Percentiles rank a stretch among this genome's conserved stretches.
These are phyloP conservation scores for Ascoidea asiatica DNA, from an alignment of 805 yeast genomes.

Conservation along the genomic window DNA sequence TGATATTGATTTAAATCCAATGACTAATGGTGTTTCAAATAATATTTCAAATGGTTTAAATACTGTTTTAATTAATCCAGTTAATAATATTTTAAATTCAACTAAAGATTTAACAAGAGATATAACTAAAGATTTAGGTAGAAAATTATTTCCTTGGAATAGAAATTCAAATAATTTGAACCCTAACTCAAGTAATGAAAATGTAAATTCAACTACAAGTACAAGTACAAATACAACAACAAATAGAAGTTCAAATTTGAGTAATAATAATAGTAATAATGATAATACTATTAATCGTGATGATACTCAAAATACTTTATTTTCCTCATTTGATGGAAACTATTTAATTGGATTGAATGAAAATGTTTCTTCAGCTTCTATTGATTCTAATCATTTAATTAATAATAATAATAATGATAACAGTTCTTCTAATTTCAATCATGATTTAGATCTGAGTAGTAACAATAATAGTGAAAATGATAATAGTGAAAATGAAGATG, in stretches of 20 bases:
- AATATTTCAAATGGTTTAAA: background rate
- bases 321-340: background rate
- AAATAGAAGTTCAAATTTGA: background rate
- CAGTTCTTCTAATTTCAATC: background rate
- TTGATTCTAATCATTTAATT: background rate
- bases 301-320: background rate
- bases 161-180: background rate
- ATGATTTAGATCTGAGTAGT: too few relatives aligned
- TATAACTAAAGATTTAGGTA: too few relatives aligned
- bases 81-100: too few relatives aligned
- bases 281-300: background rate
- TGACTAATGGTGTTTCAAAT: background rate
- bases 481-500: background rate
- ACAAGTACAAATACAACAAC: background rate
- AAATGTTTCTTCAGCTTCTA: too few relatives aligned
- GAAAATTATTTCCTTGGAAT: background rate
- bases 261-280: background rate
- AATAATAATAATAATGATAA: too few relatives aligned
- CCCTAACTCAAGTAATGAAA: too few relatives aligned
- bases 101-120: background rate
- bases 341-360: background rate
- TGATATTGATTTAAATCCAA: background rate
- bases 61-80: too few relatives aligned
- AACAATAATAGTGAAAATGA: too few relatives aligned
- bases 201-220: too few relatives aligned